These are phyloP conservation scores for Cucurbita pepo DNA, from an alignment of 306 rosid species.

Conservation along the genomic window DNA sequence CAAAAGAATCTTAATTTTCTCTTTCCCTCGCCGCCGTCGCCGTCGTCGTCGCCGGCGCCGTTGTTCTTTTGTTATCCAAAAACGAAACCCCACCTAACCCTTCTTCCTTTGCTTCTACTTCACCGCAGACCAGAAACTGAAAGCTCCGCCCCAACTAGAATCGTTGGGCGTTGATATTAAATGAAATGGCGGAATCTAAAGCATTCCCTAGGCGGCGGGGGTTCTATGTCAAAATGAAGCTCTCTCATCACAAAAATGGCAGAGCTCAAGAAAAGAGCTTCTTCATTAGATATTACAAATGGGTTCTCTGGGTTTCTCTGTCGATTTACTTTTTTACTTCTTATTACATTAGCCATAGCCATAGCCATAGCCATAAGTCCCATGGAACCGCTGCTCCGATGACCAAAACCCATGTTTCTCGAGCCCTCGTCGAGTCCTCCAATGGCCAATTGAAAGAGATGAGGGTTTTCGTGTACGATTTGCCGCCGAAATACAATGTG, in stretches of 20 bases:
- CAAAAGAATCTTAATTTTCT: background rate
- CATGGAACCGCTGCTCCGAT: conserved; percentile 9
- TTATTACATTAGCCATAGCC: conserved; percentile 39
- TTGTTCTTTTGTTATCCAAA: conserved; percentile 2
- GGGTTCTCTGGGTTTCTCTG: conserved; percentile 68
- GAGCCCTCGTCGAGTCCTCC: conserved; percentile 37
- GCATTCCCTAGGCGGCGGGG: conserved; percentile 29
- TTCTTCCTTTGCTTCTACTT: conserved; percentile 48
- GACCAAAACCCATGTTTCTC: conserved; percentile 24
- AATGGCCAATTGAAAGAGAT: conserved; percentile 18
- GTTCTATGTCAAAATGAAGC: conserved; percentile 66
- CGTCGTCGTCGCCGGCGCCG: background rate
- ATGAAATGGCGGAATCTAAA: conserved; percentile 35
- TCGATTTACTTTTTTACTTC: conserved; percentile 64
- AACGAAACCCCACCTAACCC: conserved; percentile 46
- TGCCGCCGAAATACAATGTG: conserved; percentile 46
- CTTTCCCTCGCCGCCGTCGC: background rate
- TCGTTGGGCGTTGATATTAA: conserved; percentile 13
- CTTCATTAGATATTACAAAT: conserved; percentile 48
- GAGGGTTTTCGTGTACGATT: conserved; percentile 58
- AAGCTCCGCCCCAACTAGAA: conserved; percentile 35
- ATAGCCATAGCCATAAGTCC: conserved; percentile 11
- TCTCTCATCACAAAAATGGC: conserved; percentile 38
- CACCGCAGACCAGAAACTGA: conserved; percentile 43
- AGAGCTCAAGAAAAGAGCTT: conserved; percentile 41